Evolutionary conservation across 2,329 filamentous ascomycete species (phyloP).

Genomic region (Botrytis fragariae): DNA sequence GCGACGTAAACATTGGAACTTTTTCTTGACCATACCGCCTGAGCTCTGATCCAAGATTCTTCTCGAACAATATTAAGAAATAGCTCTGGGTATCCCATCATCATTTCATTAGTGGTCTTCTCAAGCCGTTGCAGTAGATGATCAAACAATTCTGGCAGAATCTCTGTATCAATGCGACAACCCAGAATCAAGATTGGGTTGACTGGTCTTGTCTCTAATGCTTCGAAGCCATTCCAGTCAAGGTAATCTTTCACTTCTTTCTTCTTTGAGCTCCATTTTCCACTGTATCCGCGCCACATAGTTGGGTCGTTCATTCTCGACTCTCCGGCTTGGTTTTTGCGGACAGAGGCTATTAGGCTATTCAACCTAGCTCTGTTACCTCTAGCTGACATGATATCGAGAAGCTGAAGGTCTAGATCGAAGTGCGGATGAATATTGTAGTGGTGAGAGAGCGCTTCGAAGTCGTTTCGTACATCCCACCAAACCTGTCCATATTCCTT

Average conservation of each 20-base stretch:
- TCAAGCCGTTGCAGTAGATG: neutral
- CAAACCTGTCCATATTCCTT: neutral
- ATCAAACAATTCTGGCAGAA: neutral
- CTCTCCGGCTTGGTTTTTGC: neutral
- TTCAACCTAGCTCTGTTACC: neutral
- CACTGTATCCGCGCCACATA: neutral
- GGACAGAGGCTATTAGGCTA: neutral
- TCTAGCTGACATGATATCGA: neutral
- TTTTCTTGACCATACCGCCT: neutral
- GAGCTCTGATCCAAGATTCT: neutral
- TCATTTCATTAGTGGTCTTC: neutral
- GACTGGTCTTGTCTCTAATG: neutral
- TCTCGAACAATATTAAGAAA: neutral
- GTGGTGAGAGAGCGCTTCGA: slow-evolving; percentile 5
- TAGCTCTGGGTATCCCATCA: neutral
- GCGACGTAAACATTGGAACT: neutral
- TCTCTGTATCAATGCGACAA: neutral
- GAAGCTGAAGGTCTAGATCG: slow-evolving; percentile 6
- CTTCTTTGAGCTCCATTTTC: neutral
- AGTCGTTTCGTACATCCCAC: slow-evolving; percentile 5
- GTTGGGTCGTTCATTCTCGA: neutral
- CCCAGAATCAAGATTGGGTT: neutral
- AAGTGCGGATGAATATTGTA: neutral
- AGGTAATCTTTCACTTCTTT: neutral
- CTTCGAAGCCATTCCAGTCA: neutral